phyloP scores from a whole-genome alignment of 441 rosid genomes.

The Eutrema salsugineum region DNA sequence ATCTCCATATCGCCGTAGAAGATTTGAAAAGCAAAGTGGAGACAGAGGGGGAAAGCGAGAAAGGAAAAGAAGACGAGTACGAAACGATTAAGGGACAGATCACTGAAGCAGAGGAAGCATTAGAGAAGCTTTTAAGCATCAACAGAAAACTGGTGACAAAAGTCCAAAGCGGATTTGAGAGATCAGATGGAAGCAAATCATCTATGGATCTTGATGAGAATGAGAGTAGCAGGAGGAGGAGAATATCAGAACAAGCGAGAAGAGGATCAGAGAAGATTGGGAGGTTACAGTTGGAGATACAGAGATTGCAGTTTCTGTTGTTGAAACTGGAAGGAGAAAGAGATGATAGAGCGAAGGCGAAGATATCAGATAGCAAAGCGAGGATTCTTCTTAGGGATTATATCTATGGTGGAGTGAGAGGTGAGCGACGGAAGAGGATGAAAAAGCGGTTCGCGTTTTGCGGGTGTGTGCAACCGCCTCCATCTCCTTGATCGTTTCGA shows the following conservation, averaged over 20 bases:
- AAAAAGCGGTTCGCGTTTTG: constrained; percentile 62
- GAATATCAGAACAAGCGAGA: constrained; percentile 71
- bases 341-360: constrained; percentile 51
- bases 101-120: constrained; percentile 72
- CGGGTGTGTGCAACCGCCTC: constrained; percentile 71
- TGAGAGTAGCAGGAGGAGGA: constrained; percentile 38
- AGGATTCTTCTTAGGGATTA: constrained; percentile 79
- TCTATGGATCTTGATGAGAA: constrained; percentile 49
- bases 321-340: constrained; percentile 68
- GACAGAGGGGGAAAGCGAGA: constrained; percentile 53
- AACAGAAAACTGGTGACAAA: constrained; percentile 57
- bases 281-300: constrained; percentile 85
- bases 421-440: constrained; percentile 36
- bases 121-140: constrained; percentile 53
- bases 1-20: constrained; percentile 74
- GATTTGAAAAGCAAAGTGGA: constrained; percentile 81
- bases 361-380: constrained; percentile 33
- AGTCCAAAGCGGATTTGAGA: constrained; percentile 41
- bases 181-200: constrained; percentile 41
- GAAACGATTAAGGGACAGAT: constrained; percentile 72
- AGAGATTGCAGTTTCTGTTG: constrained; percentile 75
- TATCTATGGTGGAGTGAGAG: constrained; percentile 58
- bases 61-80: constrained; percentile 60
- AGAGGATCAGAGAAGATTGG: constrained; percentile 84
- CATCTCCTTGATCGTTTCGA: constrained; percentile 22